Conservation (phyloP, 2,329 filamentous ascomycete genomes). For the Penicillium corylophilum region DNA sequence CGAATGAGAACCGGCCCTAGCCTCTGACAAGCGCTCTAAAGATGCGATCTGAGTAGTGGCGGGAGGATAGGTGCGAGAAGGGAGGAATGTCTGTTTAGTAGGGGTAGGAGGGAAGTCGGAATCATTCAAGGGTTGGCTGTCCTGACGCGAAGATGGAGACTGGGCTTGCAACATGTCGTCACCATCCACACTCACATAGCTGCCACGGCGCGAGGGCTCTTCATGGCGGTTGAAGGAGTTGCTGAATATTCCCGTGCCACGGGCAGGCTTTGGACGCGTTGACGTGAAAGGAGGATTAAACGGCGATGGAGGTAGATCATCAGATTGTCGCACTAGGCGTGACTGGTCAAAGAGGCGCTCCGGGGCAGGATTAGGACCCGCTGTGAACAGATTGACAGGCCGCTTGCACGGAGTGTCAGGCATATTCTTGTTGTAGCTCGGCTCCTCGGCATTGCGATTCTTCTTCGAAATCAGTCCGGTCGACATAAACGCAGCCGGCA, state of each 20-base stretch:
- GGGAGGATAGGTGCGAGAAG: conserved; percentile 37
- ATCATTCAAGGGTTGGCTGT: conserved; percentile 61
- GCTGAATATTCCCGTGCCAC: conserved; percentile 63
- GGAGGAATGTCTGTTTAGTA: conserved; percentile 62
- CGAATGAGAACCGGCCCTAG: conserved; percentile 36
- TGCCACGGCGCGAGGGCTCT: conserved; percentile 57
- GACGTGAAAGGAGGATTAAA: conserved; percentile 62
- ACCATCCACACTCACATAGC: conserved; percentile 77
- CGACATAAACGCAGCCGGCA: conserved; percentile 85
- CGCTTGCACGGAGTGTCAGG: conserved; percentile 98
- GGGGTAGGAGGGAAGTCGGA: conserved; percentile 87
- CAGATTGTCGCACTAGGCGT: conserved; percentile 67
- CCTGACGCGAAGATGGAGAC: conserved; percentile 55
- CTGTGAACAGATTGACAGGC: conserved; percentile 66
- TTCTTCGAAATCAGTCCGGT: conserved; percentile 95
- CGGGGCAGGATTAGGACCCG: conserved; percentile 55
- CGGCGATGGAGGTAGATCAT: conserved; percentile 77
- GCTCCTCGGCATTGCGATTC: conserved; percentile 76
- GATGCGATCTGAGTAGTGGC: conserved; percentile 33
- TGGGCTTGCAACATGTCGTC: conserved; percentile 66
- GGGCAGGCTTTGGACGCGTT: conserved; percentile 62
- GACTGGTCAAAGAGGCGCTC: conserved; percentile 62
- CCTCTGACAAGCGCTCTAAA: conserved; percentile 36
- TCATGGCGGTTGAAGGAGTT: conserved; percentile 51
- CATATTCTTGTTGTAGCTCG: conserved; percentile 63